Percentiles rank a stretch among this genome's conserved stretches.
Conservation (phyloP, 2,329 filamentous ascomycete genomes). For the Hypomyces rosellus region DNA sequence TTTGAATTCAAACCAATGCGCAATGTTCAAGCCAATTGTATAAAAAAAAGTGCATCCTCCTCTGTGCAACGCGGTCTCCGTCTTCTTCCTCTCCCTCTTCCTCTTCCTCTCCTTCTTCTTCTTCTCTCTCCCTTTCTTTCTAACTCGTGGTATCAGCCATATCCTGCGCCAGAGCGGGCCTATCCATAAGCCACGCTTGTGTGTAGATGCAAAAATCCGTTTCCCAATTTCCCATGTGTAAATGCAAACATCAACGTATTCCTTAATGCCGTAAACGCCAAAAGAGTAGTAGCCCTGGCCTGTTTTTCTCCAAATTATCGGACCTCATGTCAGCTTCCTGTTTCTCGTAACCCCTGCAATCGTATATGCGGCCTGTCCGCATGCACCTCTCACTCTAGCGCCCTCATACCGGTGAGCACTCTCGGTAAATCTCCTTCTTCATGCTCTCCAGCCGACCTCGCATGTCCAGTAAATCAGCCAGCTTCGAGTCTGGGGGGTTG, state of each 20-base stretch:
- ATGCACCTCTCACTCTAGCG: too few relatives aligned
- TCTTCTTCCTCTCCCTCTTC: too few relatives aligned
- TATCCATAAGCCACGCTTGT: slow-evolving; percentile 6
- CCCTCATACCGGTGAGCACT: slow-evolving; percentile 27
- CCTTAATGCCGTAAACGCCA: slow-evolving; percentile 9
- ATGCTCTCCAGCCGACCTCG: slow-evolving; percentile 46
- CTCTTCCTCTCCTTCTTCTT: neutral
- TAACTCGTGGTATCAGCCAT: slow-evolving; percentile 14
- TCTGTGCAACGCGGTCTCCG: too few relatives aligned
- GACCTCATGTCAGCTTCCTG: slow-evolving; percentile 8
- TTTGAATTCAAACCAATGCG: too few relatives aligned
- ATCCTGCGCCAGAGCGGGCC: slow-evolving; percentile 13
- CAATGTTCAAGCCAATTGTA: too few relatives aligned
- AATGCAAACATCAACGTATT: slow-evolving; percentile 10
- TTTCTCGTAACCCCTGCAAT: slow-evolving; percentile 6
- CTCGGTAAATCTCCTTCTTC: slow-evolving; percentile 53
- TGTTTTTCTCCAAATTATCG: slow-evolving; percentile 10
- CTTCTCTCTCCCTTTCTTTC: neutral
- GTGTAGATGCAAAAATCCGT: slow-evolving; percentile 13
- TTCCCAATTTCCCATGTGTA: slow-evolving; percentile 10
- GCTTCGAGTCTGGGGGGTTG: slow-evolving; percentile 45
- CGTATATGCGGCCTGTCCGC: neutral
- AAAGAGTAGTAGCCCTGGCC: slow-evolving; percentile 10
- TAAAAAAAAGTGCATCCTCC: too few relatives aligned
- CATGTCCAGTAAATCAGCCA: slow-evolving; percentile 48